These are phyloP conservation scores for Gossypium gossypioides DNA, from an alignment of 441 rosid genomes.

Conservation along the genomic window DNA sequence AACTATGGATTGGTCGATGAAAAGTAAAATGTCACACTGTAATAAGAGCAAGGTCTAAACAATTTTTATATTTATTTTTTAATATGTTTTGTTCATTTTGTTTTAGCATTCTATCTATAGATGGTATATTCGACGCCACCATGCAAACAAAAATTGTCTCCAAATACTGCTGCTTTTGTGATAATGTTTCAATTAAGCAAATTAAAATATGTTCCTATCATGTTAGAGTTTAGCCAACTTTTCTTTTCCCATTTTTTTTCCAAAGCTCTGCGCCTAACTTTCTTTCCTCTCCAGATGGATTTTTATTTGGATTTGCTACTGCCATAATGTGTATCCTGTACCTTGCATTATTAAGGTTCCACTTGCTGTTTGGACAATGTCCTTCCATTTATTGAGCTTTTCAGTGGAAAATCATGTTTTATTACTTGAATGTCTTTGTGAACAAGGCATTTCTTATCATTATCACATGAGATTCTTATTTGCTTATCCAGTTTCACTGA, in stretches of 20 bases:
- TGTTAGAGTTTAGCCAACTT: neutral
- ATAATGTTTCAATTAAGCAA: neutral
- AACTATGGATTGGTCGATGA: neutral
- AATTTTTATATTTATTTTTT: neutral
- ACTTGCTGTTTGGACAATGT: neutral
- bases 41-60: neutral
- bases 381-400: neutral
- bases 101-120: neutral
- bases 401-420: neutral
- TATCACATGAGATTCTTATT: neutral
- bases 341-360: neutral
- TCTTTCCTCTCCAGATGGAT: neutral
- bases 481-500: neutral
- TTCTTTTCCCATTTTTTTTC: neutral
- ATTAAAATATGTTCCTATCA: neutral
- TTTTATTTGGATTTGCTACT: neutral
- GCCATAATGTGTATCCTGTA: neutral
- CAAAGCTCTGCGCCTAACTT: neutral
- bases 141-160: neutral
- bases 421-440: neutral
- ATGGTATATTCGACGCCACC: neutral
- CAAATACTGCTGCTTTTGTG: neutral
- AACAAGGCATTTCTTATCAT: neutral
- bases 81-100: neutral
- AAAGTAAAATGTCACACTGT: neutral